Conservation (phyloP, 1,284 basidiomycete genomes). For the Thecaphora thlaspeos region DNA sequence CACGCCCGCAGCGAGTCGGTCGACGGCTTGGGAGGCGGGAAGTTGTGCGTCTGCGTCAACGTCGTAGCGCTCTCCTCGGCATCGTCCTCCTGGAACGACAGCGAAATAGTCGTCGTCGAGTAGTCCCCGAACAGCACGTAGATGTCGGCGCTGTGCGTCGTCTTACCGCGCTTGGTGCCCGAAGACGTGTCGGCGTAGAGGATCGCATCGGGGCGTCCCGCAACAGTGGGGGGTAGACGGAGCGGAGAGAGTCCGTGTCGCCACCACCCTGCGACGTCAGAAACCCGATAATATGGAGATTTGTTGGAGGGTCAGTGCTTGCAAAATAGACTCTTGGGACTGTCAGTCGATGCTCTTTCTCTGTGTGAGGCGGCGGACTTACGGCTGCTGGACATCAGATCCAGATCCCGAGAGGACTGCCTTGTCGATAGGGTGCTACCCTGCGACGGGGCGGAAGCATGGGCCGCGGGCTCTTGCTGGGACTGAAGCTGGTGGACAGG, state of each 20-base stretch:
- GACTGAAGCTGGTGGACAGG: slow-evolving; percentile 66
- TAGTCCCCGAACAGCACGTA: slow-evolving; percentile 46
- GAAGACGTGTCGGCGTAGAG: slow-evolving; percentile 35
- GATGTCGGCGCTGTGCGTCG: slow-evolving; percentile 29
- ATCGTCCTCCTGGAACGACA: slow-evolving; percentile 40
- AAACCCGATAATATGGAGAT: too few relatives aligned
- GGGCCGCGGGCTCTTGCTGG: too few relatives aligned
- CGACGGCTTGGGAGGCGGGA: slow-evolving; percentile 32
- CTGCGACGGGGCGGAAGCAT: too few relatives aligned
- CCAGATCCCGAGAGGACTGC: slow-evolving; percentile 44
- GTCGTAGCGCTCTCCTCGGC: slow-evolving; percentile 31
- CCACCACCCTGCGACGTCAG: slow-evolving; percentile 42
- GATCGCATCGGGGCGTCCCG: slow-evolving; percentile 38
- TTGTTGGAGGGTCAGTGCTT: too few relatives aligned
- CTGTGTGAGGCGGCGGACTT: background rate
- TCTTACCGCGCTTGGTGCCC: too few relatives aligned
- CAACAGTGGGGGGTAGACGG: slow-evolving; percentile 39
- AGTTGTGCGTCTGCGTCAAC: slow-evolving; percentile 27
- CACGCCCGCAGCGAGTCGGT: slow-evolving; percentile 70
- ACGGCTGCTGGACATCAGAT: slow-evolving; percentile 40
- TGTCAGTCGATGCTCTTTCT: too few relatives aligned
- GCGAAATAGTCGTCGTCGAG: slow-evolving; percentile 33
- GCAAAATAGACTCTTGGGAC: too few relatives aligned
- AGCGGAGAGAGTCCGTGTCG: slow-evolving; percentile 38
- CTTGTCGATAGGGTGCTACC: too few relatives aligned